Percentiles rank a stretch among this genome's conserved stretches.
phyloP scores from a whole-genome alignment of 306 rosid species.

The Leucaena leucocephala region DNA sequence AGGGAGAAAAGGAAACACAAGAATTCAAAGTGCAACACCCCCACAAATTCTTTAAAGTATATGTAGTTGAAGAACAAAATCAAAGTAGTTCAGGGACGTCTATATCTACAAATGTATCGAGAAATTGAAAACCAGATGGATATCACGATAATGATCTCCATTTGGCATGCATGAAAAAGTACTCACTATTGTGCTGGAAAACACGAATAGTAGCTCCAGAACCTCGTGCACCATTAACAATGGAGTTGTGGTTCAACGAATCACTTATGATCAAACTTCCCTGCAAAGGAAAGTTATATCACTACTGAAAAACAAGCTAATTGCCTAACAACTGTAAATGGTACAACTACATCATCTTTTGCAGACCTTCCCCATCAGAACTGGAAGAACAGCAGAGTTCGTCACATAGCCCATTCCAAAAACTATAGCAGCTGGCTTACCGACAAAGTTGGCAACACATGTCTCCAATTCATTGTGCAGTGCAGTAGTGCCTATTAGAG shows the following conservation, averaged over 20 bases:
- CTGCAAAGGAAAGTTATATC: slow-evolving; percentile 40
- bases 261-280: slow-evolving; percentile 90
- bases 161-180: slow-evolving; percentile 10
- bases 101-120: not conserved
- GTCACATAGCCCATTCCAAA: slow-evolving; percentile 95
- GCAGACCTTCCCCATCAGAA: slow-evolving; percentile 71
- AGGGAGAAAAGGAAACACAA: not conserved
- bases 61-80: not conserved
- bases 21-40: slow-evolving; percentile 4
- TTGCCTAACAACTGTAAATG: not conserved
- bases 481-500: slow-evolving; percentile 61
- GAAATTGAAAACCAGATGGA: slow-evolving; percentile 1
- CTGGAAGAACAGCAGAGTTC: slow-evolving; percentile 89
- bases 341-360: slow-evolving; percentile 16
- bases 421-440: slow-evolving; percentile 81
- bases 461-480: slow-evolving; percentile 75
- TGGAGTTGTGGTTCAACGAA: slow-evolving; percentile 89
- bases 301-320: slow-evolving; percentile 11
- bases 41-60: not conserved
- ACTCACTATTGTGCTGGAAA: slow-evolving; percentile 77
- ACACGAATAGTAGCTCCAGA: slow-evolving; percentile 92
- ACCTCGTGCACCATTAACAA: slow-evolving; percentile 92
- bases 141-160: not conserved
- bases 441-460: slow-evolving; percentile 67
- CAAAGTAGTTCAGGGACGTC: not conserved